Percentiles rank a stretch among this genome's conserved stretches.
phyloP scores from a whole-genome alignment of 164 flowering plant genomes.

The Magnolia changhungtana region DNA sequence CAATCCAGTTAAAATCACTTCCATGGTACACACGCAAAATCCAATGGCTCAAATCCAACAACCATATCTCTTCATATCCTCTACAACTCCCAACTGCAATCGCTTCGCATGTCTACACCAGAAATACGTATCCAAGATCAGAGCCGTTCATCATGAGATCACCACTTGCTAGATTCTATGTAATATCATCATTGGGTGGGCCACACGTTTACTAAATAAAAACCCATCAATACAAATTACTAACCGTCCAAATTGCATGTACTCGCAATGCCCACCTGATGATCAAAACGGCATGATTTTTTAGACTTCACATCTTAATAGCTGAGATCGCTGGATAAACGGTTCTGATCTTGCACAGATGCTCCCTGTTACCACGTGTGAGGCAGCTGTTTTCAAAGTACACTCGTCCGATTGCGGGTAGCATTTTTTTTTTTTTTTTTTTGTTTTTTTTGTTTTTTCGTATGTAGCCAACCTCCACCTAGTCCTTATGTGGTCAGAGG shows the following conservation, averaged over 20 bases:
- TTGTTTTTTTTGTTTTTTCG: not conserved
- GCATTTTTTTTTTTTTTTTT: not conserved
- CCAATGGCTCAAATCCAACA: conserved; percentile 5
- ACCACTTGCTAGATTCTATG: too few relatives aligned
- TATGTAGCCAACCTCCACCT: not conserved
- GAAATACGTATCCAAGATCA: not conserved
- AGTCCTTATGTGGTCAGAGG: not conserved
- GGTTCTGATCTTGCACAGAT: not conserved
- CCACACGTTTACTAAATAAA: too few relatives aligned
- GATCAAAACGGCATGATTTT: too few relatives aligned
- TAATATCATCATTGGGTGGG: too few relatives aligned
- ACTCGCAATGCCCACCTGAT: too few relatives aligned
- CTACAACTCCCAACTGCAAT: not conserved
- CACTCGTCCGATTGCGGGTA: not conserved
- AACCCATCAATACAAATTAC: too few relatives aligned
- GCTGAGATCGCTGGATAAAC: not conserved
- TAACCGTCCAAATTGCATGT: too few relatives aligned
- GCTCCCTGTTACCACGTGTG: not conserved
- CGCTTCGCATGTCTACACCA: not conserved
- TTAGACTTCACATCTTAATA: not conserved
- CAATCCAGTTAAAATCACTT: conserved; percentile 2
- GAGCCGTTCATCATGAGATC: not conserved
- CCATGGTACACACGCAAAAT: conserved; percentile 5
- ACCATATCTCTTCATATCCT: not conserved
- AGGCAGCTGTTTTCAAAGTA: not conserved